Evolutionary conservation across 345 rosid species (phyloP), one percentile per base, ranked within the genome.

Genomic region (Camelina neglecta): DNA sequence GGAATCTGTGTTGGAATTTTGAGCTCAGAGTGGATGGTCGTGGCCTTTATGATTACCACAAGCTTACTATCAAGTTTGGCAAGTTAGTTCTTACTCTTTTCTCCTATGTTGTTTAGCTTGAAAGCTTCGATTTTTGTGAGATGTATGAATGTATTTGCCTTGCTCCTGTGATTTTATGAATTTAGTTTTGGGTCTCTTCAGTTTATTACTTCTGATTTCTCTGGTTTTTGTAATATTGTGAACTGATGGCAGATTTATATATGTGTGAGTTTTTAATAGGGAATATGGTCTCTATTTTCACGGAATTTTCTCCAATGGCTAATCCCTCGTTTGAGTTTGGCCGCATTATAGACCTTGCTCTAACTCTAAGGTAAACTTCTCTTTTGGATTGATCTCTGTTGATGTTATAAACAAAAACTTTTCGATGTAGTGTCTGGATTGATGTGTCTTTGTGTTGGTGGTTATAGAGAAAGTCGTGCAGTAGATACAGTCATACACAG

Each of bases 301-400:
- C 93, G 0, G 99, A 89, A n/a, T 88, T 94, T 81, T 92, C 97
- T 57, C 97, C 99, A 2, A 92, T 95, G 97, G 97, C 97, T 69
- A 97, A 92, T 81, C 97, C 97, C 24, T 90, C 91, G 0, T 95
- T 90, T 18, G 97, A 95, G 84, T 77, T 95, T 59, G 96, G 99
- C 15, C 89, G 94, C 5, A 79, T 92, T 47, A 80, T 95, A 42
- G 96, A 95, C 69, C 97, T 97, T 61, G 97, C 89, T 73, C 76
- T 95, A 42, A 90, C 23, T 21, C 23, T 21, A 21, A 21, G 98
- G 98, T 90, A 74, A 72, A 62, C 26, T n/a, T 62, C n/a, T n/a
- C n/a, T n/a, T 54, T 33, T 54, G 10, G 48, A 11, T 15, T 45
- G 3, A 24, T 57, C 20, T 58, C 6, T 55, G 0, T 36, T 45